Conservation (phyloP, 257 asterid genomes). For the Fraxinus anomala region DNA sequence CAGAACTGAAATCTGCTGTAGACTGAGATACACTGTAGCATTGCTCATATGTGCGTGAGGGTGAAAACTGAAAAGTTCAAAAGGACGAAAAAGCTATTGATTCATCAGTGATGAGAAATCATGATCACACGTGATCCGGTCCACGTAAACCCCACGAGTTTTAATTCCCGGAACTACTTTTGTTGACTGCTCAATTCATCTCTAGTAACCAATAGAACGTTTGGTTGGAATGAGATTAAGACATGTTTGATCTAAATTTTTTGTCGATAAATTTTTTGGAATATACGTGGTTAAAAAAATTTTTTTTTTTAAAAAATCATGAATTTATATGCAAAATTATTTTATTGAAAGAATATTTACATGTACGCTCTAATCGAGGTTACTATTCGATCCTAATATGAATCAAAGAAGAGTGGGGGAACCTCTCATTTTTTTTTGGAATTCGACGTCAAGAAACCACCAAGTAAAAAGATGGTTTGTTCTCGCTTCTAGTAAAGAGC, state of each 20-base stretch:
- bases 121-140: slow-evolving; percentile 34
- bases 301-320: no score
- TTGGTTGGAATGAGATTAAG: no score
- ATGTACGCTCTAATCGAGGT: no score
- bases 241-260: no score
- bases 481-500: no score
- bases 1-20: slow-evolving; percentile 33
- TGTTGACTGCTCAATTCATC: background rate
- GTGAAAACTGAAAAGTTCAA: slow-evolving; percentile 20
- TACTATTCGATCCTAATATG: background rate
- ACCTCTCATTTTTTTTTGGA: background rate
- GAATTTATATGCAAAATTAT: background rate
- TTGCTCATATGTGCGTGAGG: slow-evolving; percentile 5
- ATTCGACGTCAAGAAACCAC: background rate
- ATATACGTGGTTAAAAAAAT: background rate
- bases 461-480: no score
- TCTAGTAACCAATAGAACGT: background rate
- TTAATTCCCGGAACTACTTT: slow-evolving; percentile 3
- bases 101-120: slow-evolving; percentile 12
- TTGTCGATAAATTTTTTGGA: no score
- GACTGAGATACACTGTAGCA: slow-evolving; percentile 28
- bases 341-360: no score
- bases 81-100: slow-evolving; percentile 12
- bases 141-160: background rate
- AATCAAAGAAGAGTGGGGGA: background rate